Conservation (phyloP, 2,329 filamentous ascomycete species). For the Colletotrichum theobromicola region DNA sequence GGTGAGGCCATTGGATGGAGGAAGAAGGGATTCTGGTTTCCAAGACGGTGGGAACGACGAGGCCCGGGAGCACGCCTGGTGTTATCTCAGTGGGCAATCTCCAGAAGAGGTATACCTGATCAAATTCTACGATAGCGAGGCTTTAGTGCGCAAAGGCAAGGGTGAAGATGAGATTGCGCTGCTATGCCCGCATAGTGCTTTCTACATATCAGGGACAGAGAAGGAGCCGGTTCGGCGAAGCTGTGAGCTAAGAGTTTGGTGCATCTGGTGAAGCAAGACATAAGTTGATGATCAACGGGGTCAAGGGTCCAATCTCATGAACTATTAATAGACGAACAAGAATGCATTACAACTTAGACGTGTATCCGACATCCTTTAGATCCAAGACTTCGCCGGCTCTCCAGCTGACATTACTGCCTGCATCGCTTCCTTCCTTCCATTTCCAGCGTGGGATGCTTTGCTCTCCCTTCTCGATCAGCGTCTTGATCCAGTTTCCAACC, state of each 20-base stretch:
- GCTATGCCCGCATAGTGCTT: conserved; percentile 2
- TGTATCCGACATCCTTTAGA: conserved; percentile 22
- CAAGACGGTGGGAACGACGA: neutral
- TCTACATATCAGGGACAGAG: neutral
- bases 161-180: neutral
- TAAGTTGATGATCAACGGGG: neutral
- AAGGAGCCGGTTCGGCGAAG: neutral
- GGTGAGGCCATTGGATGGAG: neutral
- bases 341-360: neutral
- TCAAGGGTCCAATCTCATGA: neutral
- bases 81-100: conserved; percentile 5
- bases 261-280: neutral
- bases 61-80: neutral
- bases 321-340: neutral
- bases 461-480: conserved; percentile 46
- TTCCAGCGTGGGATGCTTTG: conserved; percentile 53
- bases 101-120: neutral
- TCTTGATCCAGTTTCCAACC: conserved; percentile 54
- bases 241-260: conserved; percentile 8
- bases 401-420: conserved; percentile 36
- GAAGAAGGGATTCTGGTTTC: neutral
- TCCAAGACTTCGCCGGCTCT: conserved; percentile 32
- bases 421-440: conserved; percentile 48
- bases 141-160: neutral
- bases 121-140: conserved; percentile 10